These are phyloP conservation scores for Henckelia pumila DNA, from an alignment of 257 asterid species.

Conservation along the genomic window DNA sequence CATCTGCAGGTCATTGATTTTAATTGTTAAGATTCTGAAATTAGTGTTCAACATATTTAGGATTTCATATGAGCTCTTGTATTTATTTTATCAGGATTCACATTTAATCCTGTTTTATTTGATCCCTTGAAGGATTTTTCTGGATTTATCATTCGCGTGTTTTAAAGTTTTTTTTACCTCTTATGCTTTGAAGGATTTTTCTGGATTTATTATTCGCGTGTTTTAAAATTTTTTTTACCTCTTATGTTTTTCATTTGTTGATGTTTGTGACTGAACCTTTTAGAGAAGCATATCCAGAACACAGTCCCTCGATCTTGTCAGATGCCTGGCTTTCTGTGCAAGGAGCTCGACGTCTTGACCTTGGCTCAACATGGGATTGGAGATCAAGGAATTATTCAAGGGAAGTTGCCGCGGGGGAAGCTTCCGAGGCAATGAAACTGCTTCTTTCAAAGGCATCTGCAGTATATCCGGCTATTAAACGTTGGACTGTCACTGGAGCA, in stretches of 20 bases:
- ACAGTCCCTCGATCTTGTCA: conserved; percentile 79
- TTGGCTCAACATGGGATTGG: conserved; percentile 99
- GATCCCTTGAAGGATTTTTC: background rate
- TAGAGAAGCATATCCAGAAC: conserved; percentile 66
- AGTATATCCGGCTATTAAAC: conserved; percentile 60
- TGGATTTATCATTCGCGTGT: background rate
- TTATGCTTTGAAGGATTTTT: background rate
- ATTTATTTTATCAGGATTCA: background rate
- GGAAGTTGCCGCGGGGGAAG: conserved; percentile 54
- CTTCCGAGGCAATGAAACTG: conserved; percentile 51
- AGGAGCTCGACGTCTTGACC: conserved; percentile 53
- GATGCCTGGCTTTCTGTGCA: conserved; percentile 91
- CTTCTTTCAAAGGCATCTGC: conserved; percentile 68
- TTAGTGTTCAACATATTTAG: background rate
- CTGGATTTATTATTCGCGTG: background rate
- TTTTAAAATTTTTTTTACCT: background rate
- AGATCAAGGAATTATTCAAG: conserved; percentile 62
- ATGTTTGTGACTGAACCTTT: conserved; percentile 13
- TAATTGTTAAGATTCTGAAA: conserved; percentile 7
- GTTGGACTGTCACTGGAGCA: conserved; percentile 58
- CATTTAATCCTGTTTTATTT: background rate
- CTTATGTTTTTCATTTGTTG: background rate
- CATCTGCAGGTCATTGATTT: background rate
- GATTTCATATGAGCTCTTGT: background rate
- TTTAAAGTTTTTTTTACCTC: background rate